Base-by-base conservation (phyloP, 1,284 basidiomycete genomes). In the Kalmanozyma brasiliensis region DNA sequence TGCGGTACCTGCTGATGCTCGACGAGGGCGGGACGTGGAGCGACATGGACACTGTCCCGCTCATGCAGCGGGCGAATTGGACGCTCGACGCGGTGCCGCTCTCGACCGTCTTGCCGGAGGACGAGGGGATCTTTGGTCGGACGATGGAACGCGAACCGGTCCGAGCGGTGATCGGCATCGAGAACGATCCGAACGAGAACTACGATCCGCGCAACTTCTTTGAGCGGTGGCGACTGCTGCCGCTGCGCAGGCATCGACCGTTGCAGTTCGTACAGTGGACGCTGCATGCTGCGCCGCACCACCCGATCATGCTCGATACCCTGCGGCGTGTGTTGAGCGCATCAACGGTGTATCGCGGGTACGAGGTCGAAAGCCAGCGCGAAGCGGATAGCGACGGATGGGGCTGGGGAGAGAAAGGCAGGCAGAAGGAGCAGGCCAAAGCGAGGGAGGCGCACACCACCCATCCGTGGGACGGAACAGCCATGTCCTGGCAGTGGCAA, bases 1-100 rank as follows among this genome's bases (percentile, higher is more conserved):
- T 73, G 22, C 52, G 73, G 13, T 75, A 75, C 26, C 57, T 72
- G n/a, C 59, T 75, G 29, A 37, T 75, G 37, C 47, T 67, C 4
- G 33, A 66, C 10, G 65, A 70, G 32, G 73, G 73, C 8, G 73
- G 73, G 0, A 69, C 69, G 0, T 75, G 69, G 65, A 60, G 64
- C 47, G 73, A 75, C 19, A 68, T 75, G 70, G 73, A 75, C 42
- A 74, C 72, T 7, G 58, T 66, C 2, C 63, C 72, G 11, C 53
- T 74, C 29, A 63, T 69, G 67, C 58, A 57, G 10, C 49, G 59
- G 16, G 30, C 49, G 22, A 47, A 62, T 30, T 73, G 71, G 71
- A 52, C 62, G 34, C 66, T 59, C 26, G 59, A 70, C 37, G 49
- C 53, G 11, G 53, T 71, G 0, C 68, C 68, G 2, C 43, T 71